Conservation (phyloP, 768 basidiomycete species). For the Phylloporus scabripes region DNA sequence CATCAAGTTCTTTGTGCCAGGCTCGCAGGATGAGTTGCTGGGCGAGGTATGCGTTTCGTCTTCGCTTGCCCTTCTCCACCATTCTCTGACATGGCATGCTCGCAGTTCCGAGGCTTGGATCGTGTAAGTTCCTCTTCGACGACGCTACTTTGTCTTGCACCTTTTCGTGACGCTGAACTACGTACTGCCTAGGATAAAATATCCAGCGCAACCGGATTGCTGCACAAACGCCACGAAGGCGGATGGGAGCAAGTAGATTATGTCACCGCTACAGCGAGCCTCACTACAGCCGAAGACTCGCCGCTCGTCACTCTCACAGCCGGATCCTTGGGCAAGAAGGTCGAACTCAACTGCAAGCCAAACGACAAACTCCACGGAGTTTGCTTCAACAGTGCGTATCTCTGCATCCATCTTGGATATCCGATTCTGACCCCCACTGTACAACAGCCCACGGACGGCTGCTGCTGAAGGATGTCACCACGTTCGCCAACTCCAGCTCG, state of each 20-base stretch:
- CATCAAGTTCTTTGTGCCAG: not conserved
- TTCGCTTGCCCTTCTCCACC: not conserved
- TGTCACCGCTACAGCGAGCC: not conserved
- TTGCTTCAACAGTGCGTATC: not conserved
- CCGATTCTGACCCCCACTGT: not conserved
- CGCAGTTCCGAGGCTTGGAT: not conserved
- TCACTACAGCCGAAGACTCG: not conserved
- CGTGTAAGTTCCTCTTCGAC: not conserved
- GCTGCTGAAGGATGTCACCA: not conserved
- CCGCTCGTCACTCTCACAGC: not conserved
- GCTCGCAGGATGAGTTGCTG: not conserved
- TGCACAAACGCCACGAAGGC: not conserved
- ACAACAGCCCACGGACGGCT: not conserved
- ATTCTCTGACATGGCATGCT: not conserved
- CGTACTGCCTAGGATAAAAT: not conserved
- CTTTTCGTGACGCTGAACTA: not conserved
- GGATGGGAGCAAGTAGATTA: not conserved
- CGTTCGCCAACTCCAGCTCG: not conserved
- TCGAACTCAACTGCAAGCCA: not conserved
- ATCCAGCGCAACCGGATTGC: not conserved
- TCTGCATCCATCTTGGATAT: not conserved
- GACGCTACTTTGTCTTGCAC: not conserved
- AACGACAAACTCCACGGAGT: not conserved
- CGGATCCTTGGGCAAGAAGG: not conserved
- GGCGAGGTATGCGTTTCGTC: not conserved